Base-by-base conservation (phyloP, 805 yeast species). In the Candida ipomoeae region DNA sequence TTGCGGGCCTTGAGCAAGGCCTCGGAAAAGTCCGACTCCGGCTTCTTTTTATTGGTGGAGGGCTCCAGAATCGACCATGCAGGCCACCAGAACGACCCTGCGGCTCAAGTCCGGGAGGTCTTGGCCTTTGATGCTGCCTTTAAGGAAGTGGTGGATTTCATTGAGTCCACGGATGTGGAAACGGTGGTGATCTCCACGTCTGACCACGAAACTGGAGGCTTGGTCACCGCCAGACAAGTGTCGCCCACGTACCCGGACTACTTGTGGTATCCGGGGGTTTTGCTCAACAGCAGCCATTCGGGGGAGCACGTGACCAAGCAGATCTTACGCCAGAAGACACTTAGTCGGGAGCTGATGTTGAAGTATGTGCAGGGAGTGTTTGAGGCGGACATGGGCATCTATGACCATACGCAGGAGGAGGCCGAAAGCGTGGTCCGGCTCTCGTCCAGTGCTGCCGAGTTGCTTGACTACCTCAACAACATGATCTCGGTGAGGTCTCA, bases 201-300 rank as follows among this genome's bases (percentile, higher is more conserved):
- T 21, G 97, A 91, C 66, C 98, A 91, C 71, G 98, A 91, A 66
- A 91, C 97, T 23, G 98, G 98, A 55, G 98, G 97, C 0, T 75
- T 91, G 55, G 86, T 87, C n/a, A 80, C 88, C 42, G 89, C 96
- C 0, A 81, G 91, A 68, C 97, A 91, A 72, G 67, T 87, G 36
- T 63, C 55, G 1, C 55, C 74, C 3, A 63, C 64, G 1, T 89
- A 90, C 65, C 97, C 97, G 1, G 96, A 89, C 51, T 90, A 90
- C 62, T 62, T 82, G 51, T 91, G 97, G 97, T 80, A 77, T 60
- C 98, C 97, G 0, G 83, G 86, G 62, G 88, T 81, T 17, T 75
- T 91, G 49, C 66, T 75, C 40, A 80, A 83, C 55, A 87, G 88
- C 21, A 73, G 80, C 10, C 89, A 86, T 62, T 85, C 96, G 2